A percentile compares a stretch with the other conserved stretches of the same genome.
phyloP scores from a whole-genome alignment of 1,284 basidiomycete genomes.

The Irpex rosettiformis region DNA sequence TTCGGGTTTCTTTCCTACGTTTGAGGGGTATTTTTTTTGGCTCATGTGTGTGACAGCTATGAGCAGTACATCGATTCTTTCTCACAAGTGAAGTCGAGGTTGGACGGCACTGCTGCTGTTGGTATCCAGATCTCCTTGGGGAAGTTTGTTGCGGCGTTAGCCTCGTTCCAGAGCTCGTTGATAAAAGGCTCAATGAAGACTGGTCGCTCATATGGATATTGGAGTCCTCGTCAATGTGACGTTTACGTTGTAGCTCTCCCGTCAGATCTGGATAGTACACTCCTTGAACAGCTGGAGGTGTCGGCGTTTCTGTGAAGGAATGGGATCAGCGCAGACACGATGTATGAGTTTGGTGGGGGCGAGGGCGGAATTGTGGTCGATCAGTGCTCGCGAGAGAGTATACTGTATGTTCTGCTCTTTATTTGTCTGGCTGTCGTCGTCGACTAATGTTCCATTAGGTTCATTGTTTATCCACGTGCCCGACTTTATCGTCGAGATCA shows the following conservation, averaged over 20 bases:
- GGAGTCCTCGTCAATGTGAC: slow-evolving; percentile 83
- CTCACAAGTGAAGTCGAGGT: slow-evolving; percentile 50
- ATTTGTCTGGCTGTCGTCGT: too few species aligned
- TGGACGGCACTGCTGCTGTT: slow-evolving; percentile 59
- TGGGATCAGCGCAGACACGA: slow-evolving; percentile 81
- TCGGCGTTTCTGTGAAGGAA: slow-evolving; percentile 78
- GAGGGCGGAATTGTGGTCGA: slow-evolving; percentile 66
- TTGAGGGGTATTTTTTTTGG: background rate
- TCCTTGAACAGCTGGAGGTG: slow-evolving; percentile 77
- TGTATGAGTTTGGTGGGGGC: slow-evolving; percentile 72
- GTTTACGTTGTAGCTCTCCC: slow-evolving; percentile 83
- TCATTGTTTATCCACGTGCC: slow-evolving; percentile 67
- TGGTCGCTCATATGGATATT: slow-evolving; percentile 80
- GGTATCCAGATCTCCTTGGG: slow-evolving; percentile 79
- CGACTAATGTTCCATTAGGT: slow-evolving; percentile 41
- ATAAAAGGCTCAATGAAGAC: slow-evolving; percentile 72
- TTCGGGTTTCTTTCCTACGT: background rate
- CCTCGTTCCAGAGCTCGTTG: slow-evolving; percentile 68
- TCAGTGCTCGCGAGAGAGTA: slow-evolving; percentile 70
- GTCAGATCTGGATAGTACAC: slow-evolving; percentile 45
- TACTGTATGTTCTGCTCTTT: slow-evolving; percentile 51
- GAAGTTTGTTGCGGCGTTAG: slow-evolving; percentile 72
- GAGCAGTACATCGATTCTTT: slow-evolving; percentile 69
- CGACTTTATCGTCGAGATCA: slow-evolving; percentile 55
- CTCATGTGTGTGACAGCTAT: slow-evolving; percentile 49